Evolutionary conservation across 2,329 filamentous ascomycete species (phyloP), one percentile per base, ranked within the genome.

Genomic region (Curvularia lunata): DNA sequence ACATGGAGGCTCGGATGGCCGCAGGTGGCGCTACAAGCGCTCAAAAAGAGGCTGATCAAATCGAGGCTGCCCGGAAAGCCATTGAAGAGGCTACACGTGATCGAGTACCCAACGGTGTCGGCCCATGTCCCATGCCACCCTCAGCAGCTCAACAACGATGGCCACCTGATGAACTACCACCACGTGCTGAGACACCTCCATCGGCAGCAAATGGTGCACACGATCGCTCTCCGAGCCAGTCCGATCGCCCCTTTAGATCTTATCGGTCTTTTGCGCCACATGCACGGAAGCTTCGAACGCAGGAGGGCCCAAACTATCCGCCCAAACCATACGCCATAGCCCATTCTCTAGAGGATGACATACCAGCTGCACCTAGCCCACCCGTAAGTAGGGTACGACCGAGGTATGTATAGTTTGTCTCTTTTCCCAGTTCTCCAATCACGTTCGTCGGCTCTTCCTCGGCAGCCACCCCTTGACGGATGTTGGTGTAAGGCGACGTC

Each of bases 361-460:
- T 73, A 64, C 74, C 74, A 19, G 69, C 74, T 52, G 72, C 73
- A 55, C 74, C 74, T 28, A 73, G 70, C 53, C 73, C 73, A 54
- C 74, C 74, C 42, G 56, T 74, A 25, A 66, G 66, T 51, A 69
- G 65, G 64, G 63, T 53, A 27, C 69, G 71, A 48, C 65, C 67
- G 38, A 61, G 57, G 60, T 63, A 63, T 47, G 60, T 63, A 23
- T 37, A 37, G 13, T 47, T 21, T 51, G 41, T 43, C 41, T n/a
- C 41, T n/a, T 32, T 40, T 55, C 47, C 23, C 18, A 41, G 40
- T 40, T 27, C 40, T 48, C 27, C 43, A 40, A 41, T 32, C 42
- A 43, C 19, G 27, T 46, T 40, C 16, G 25, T 27, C 45, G 45
- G 48, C n/a, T 25, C 41, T 34, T 49, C 38, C 27, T 48, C 46